Conservation (phyloP, 805 yeast genomes). For the Nakazawaea wickerhamii region DNA sequence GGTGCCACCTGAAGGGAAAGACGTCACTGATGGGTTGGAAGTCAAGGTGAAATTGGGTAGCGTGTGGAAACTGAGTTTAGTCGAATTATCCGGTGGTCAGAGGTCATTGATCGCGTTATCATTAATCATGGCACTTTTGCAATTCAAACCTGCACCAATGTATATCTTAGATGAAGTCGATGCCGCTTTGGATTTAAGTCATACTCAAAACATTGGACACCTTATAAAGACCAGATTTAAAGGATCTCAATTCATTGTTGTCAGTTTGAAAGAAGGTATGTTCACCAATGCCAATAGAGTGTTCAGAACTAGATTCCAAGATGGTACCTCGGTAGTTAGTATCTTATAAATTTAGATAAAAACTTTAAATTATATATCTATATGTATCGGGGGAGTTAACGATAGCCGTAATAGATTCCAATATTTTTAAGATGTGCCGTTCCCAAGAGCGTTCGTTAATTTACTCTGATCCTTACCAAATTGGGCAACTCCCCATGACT, state of each 20-base stretch:
- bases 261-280: constrained; percentile 96
- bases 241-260: constrained; percentile 95
- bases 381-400: not conserved
- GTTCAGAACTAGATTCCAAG: constrained; percentile 90
- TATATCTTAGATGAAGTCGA: constrained; percentile 96
- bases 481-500: no score
- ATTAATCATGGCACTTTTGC: constrained; percentile 83
- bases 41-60: constrained; percentile 85
- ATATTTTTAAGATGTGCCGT: no score
- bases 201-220: constrained; percentile 96
- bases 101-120: constrained; percentile 91
- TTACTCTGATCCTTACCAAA: no score
- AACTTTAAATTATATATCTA: not conserved
- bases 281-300: constrained; percentile 94
- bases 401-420: not conserved
- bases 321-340: constrained; percentile 91
- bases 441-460: no score
- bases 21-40: constrained; percentile 85
- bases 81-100: constrained; percentile 96
- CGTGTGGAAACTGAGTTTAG: constrained; percentile 90
- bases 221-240: constrained; percentile 90
- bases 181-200: constrained; percentile 95
- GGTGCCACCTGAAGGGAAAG: constrained; percentile 74
- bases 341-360: constrained; percentile 38
- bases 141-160: constrained; percentile 98